Base-by-base conservation (phyloP, 768 basidiomycete genomes). In the Pulveroboletus frians region DNA sequence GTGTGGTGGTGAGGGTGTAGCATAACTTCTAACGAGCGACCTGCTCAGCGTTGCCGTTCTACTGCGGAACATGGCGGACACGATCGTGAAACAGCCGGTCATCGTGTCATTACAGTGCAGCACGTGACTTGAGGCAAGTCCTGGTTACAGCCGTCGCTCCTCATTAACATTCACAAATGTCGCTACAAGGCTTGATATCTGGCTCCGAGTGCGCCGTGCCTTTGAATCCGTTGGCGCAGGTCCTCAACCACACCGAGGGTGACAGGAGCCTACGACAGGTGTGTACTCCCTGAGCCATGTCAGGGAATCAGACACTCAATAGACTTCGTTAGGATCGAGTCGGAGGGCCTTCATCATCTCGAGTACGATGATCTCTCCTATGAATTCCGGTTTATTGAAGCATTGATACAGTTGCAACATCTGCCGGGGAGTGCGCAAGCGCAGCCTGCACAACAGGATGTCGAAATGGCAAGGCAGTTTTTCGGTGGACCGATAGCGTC, bases 221-320 rank as follows among this genome's bases (percentile, higher is more conserved):
- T 1, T 76, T 85, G 42, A 97, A 96, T 64, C 93, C 94, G 3
- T 74, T 98, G 21, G 82, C 88, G 3, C 86, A 91, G 58, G 85
- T 97, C 21, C 75, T 93, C 45, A 95, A 96, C 65, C 88, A 95
- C 61, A 81, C 90, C 9, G 90, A 92, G 50, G 83, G 81, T 1
- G 93, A 96, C 70, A 81, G 86, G 47, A 92, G 89, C 66, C 66
- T 95, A 26, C 92, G 94, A 61, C 84, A 89, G 73, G 92, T 89
- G 57, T 50, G 77, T 48, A 27, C 27, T 20, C 34, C 34, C 13
- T 26, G 18, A 31, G 15, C 9, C 11, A 5, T 30, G 6, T n/a
- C 37, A 41, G 20, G 27, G 23, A 51, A 43, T 30, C 9, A 15
- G 36, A 39, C 13, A 8, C 38, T 35, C 8, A 38, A 49, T 8